phyloP scores from a whole-genome alignment of 768 basidiomycete species.

The Tricholoma terreum region DNA sequence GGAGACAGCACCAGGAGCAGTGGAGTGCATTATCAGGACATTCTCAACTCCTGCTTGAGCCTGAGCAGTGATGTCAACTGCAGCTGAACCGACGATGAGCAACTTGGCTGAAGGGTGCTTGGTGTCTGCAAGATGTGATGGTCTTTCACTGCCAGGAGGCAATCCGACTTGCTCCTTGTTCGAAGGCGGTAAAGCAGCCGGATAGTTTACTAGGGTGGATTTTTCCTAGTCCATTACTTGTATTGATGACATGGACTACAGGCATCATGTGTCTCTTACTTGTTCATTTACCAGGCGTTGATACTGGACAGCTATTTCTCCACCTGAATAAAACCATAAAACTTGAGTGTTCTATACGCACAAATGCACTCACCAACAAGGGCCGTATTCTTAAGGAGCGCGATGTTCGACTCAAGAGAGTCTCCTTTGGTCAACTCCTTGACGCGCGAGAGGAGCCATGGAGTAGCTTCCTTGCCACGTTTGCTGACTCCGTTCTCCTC shows the following conservation, averaged over 20 bases:
- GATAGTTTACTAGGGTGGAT: background rate
- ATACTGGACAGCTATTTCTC: slow-evolving; percentile 76
- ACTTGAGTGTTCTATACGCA: background rate
- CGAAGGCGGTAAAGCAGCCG: background rate
- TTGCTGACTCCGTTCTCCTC: slow-evolving; percentile 75
- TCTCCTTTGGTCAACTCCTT: slow-evolving; percentile 74
- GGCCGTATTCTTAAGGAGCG: slow-evolving; percentile 87
- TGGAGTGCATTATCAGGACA: slow-evolving; percentile 53
- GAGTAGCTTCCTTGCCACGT: slow-evolving; percentile 88
- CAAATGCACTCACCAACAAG: slow-evolving; percentile 58
- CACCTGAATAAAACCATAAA: slow-evolving; percentile 44
- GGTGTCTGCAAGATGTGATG: background rate
- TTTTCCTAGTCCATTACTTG: slow-evolving; percentile 2
- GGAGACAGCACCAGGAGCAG: slow-evolving; percentile 72
- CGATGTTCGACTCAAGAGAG: slow-evolving; percentile 78
- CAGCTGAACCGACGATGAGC: slow-evolving; percentile 80
- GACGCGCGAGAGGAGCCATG: slow-evolving; percentile 87
- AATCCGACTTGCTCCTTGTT: background rate
- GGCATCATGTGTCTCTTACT: slow-evolving; percentile 27
- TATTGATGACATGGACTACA: slow-evolving; percentile 8
- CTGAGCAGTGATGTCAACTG: slow-evolving; percentile 82
- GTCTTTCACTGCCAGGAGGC: background rate
- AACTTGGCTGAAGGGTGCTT: slow-evolving; percentile 43
- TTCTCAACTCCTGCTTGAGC: slow-evolving; percentile 29
- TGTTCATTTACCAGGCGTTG: slow-evolving; percentile 43